Percentiles rank a stretch among this genome's conserved stretches.
These are phyloP conservation scores for Anisodus acutangulus DNA, from an alignment of 257 asterid genomes.

Conservation along the genomic window DNA sequence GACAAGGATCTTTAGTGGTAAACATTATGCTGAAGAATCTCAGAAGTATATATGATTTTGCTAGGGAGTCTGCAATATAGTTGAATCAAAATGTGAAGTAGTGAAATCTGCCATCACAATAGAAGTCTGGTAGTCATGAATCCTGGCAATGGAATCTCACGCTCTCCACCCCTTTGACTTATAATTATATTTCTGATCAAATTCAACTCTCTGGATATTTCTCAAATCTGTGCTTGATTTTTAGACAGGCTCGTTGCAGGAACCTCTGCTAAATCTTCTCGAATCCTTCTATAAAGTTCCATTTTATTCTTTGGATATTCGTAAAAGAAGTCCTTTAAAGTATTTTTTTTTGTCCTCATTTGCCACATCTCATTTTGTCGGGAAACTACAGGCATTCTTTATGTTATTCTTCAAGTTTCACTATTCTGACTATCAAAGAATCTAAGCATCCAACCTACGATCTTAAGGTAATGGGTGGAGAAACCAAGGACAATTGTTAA, in stretches of 20 bases:
- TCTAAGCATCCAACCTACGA: neutral
- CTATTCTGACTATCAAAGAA: neutral
- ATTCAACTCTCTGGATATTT: neutral
- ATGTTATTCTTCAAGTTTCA: neutral
- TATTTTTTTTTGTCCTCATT: neutral
- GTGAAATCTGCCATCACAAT: neutral
- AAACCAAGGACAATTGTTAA: neutral
- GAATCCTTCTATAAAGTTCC: neutral
- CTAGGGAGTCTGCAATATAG: neutral
- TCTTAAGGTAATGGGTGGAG: neutral
- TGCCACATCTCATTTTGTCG: neutral
- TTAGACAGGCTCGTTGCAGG: neutral
- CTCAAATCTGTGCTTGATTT: neutral
- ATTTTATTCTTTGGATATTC: neutral
- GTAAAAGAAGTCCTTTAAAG: constrained; percentile 5
- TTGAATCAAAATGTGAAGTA: neutral
- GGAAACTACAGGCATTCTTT: neutral
- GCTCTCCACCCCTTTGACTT: neutral
- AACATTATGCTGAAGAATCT: neutral
- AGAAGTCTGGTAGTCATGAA: neutral
- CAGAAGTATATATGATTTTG: neutral
- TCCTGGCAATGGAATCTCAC: neutral
- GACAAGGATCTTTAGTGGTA: neutral
- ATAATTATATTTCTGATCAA: constrained; percentile 6
- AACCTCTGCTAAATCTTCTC: neutral